Conservation (phyloP, 345 rosid genomes). For the Gossypium ekmanianum region DNA sequence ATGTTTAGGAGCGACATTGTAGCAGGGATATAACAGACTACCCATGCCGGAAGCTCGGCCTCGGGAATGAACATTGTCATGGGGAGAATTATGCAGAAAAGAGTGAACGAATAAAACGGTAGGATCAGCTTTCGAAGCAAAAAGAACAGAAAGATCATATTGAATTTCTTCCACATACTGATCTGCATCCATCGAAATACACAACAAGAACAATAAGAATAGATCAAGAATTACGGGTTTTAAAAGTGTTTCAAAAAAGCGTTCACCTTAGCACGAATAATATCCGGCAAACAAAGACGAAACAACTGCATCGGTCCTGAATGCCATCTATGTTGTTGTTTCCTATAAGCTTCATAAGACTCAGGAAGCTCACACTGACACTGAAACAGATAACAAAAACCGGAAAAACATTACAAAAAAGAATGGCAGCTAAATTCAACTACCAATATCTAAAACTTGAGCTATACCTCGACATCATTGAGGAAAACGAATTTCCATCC, state of each 20-base stretch:
- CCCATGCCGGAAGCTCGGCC: conserved; percentile 93
- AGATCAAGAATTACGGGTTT: background rate
- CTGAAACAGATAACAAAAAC: conserved; percentile 34
- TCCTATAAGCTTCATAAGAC: conserved; percentile 90
- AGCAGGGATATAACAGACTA: conserved; percentile 92
- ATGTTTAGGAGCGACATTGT: conserved; percentile 94
- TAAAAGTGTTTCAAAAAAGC: background rate
- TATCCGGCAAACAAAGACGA: conserved; percentile 75
- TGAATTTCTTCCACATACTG: conserved; percentile 75
- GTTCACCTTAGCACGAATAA: conserved; percentile 67
- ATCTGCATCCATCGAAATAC: conserved; percentile 47
- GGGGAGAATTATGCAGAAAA: conserved; percentile 88
- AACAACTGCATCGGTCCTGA: conserved; percentile 98
- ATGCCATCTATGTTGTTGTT: conserved; percentile 96
- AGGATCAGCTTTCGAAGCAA: conserved; percentile 76
- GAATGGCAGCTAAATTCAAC: background rate
- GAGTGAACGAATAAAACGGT: conserved; percentile 92
- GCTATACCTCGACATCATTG: conserved; percentile 77
- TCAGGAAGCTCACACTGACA: conserved; percentile 91
- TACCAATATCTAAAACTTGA: background rate
- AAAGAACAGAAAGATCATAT: conserved; percentile 88
- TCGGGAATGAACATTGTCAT: conserved; percentile 96
- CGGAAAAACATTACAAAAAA: background rate
- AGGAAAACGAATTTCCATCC: conserved; percentile 93
- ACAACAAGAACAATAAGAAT: conserved; percentile 7